Percentiles rank a stretch among this genome's conserved stretches.
Conservation (phyloP, 495 filamentous ascomycete genomes). For the Mycothermus thermophilus region DNA sequence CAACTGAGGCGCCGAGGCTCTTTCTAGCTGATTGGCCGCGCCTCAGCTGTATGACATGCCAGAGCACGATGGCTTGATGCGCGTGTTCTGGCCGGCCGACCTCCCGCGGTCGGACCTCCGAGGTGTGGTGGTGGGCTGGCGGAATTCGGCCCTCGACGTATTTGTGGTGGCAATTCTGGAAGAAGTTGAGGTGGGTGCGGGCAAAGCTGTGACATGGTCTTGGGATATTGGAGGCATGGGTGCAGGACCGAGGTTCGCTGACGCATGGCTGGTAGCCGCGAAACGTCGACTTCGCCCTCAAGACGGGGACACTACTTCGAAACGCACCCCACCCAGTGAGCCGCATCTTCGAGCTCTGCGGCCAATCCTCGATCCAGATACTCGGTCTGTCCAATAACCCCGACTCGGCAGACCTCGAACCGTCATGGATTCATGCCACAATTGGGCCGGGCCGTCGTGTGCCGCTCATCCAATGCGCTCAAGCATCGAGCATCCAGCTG, state of each 20-base stretch:
- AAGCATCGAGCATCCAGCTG: constrained; percentile 60
- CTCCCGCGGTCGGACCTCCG: constrained; percentile 53
- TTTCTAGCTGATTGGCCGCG: constrained; percentile 47
- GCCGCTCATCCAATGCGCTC: constrained; percentile 60
- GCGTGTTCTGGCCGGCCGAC: constrained; percentile 96
- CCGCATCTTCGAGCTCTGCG: constrained; percentile 74
- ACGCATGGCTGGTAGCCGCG: constrained; percentile 26
- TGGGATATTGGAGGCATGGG: no score
- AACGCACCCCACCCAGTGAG: constrained; percentile 68
- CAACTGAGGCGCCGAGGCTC: constrained; percentile 88
- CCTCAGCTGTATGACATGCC: constrained; percentile 46
- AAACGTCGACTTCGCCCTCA: constrained; percentile 78
- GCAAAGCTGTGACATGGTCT: no score
- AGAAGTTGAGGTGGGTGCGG: constrained; percentile 69
- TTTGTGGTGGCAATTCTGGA: constrained; percentile 82
- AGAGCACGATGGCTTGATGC: constrained; percentile 91
- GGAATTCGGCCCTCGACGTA: constrained; percentile 81
- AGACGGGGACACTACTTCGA: constrained; percentile 68
- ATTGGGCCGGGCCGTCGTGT: constrained; percentile 41
- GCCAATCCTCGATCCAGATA: constrained; percentile 68
- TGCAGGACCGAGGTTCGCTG: not conserved
- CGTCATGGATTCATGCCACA: constrained; percentile 56
- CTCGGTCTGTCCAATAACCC: constrained; percentile 62
- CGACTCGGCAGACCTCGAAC: constrained; percentile 41
- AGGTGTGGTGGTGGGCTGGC: constrained; percentile 88